Evolutionary conservation across 164 flowering plant genomes (phyloP), one percentile per base, ranked within the genome.

Genomic region (Akebia trifoliata): DNA sequence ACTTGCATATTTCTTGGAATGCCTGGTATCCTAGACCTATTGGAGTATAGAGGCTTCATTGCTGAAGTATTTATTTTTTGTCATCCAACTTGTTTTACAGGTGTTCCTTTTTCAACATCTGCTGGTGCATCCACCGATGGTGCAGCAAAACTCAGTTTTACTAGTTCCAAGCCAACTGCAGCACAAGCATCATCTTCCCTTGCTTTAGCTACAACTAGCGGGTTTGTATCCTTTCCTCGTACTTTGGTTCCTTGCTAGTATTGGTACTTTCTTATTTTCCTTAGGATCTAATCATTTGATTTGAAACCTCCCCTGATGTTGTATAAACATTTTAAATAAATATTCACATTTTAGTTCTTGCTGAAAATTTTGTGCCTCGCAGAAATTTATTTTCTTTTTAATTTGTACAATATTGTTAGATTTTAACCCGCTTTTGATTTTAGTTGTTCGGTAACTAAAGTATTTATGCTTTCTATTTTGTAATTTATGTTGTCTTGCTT

Each of bases 201-300:
- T 61, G 70, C 56, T 70, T 75, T 76, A 36, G 78, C 90, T 61
- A 72, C 83, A 22, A 82, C 78, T 70, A 72, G 85, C 70, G 87
- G 98, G 98, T 88, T 21, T 21, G 90, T 74, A 44, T 53, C 15
- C 66, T 49, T 36, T 39, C 1, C 28, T 46, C 47, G 8, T 34
- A 43, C 5, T 25, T n/a, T 49, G 1, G 4, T 8, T 46, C 20
- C 32, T 2, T 40, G 29, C 30, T 17, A 11, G n/a, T 42, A 9
- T 20, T 38, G 40, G 14, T n/a, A 8, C 15, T 22, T 24, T 32
- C 6, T 17, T 25, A 25, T 11, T 29, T 28, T 44, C 21, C 29
- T 17, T 14, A 42, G 9, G 28, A 24, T 28, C 25, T 6, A 10
- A 32, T 4, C 24, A 22, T 18, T 44, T 39, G 4, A 25, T 10